Conservation (phyloP, 805 yeast genomes). For the Kodamaea laetipori region DNA sequence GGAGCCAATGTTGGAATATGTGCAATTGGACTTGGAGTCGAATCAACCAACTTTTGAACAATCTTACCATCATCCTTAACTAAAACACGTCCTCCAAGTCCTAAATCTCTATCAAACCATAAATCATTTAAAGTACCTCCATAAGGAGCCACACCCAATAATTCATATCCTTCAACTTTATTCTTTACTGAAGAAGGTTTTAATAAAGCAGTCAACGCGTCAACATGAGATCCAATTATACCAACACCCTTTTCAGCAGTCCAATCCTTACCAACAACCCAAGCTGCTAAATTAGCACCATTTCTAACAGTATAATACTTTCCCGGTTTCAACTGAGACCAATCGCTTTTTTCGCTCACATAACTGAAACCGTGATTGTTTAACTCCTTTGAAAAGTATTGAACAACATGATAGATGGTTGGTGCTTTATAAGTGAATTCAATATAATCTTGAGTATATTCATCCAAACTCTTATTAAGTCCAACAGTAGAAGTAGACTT, state of each 20-base stretch:
- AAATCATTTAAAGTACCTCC: conserved; percentile 65
- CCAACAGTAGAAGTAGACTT: not conserved
- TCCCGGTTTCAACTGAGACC: conserved; percentile 53
- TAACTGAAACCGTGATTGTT: conserved; percentile 63
- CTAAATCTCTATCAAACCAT: conserved; percentile 88
- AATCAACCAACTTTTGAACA: conserved; percentile 50
- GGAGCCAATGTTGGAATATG: conserved; percentile 85
- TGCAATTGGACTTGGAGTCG: conserved; percentile 71
- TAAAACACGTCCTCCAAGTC: conserved; percentile 77
- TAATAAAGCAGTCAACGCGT: conserved; percentile 65
- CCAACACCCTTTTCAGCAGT: conserved; percentile 66
- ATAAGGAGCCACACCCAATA: conserved; percentile 83
- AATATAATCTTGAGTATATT: conserved; percentile 52
- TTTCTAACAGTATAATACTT: conserved; percentile 68
- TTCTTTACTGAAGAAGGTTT: conserved; percentile 70
- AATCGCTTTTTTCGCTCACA: conserved; percentile 61
- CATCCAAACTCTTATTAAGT: conserved; percentile 6
- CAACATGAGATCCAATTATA: conserved; percentile 73
- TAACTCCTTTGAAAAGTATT: conserved; percentile 49
- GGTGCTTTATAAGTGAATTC: conserved; percentile 74
- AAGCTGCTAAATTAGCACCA: conserved; percentile 69
- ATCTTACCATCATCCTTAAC: conserved; percentile 45
- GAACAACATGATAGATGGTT: conserved; percentile 73
- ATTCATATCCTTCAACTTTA: conserved; percentile 70
- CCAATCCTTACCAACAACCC: conserved; percentile 69